phyloP scores from a whole-genome alignment of 2,329 filamentous ascomycete genomes.

The Rhinocladiella similis region DNA sequence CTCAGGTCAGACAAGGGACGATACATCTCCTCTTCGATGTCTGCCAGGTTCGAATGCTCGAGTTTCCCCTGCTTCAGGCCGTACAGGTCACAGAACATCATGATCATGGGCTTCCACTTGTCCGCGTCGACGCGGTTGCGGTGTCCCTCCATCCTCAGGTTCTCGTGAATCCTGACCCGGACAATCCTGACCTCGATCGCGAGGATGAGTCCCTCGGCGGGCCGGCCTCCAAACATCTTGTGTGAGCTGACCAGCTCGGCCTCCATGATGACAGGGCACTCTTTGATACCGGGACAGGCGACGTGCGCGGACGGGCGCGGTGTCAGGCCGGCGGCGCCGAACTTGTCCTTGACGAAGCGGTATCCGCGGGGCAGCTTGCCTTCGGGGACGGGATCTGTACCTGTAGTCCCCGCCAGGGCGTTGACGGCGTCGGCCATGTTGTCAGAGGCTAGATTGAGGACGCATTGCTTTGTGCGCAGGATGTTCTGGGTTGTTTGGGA shows the following conservation, averaged over 20 bases:
- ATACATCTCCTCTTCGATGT: conserved; percentile 22
- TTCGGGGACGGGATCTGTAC: conserved; percentile 30
- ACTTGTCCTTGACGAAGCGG: conserved; percentile 43
- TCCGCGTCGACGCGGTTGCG: conserved; percentile 45
- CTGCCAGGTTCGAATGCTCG: conserved; percentile 15
- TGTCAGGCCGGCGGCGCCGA: conserved; percentile 34
- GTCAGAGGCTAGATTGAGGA: conserved; percentile 44
- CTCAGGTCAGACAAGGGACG: neutral
- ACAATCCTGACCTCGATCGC: conserved; percentile 42
- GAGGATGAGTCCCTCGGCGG: conserved; percentile 32
- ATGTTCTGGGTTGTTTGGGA: conserved; percentile 45
- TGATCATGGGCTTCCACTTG: conserved; percentile 47
- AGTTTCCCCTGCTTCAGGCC: conserved; percentile 33
- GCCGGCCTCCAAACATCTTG: conserved; percentile 36
- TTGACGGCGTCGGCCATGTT: conserved; percentile 39
- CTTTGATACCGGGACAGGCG: conserved; percentile 36
- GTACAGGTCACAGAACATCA: conserved; percentile 48
- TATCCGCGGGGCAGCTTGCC: conserved; percentile 34
- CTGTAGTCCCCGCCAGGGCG: conserved; percentile 42
- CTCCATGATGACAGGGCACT: conserved; percentile 49
- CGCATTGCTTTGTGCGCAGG: conserved; percentile 43
- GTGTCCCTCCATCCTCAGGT: conserved; percentile 39
- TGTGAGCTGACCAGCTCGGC: conserved; percentile 37
- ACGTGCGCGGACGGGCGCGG: conserved; percentile 38
- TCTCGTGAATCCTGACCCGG: conserved; percentile 36